These are phyloP conservation scores for Phycomyces blakesleeanus DNA, from an alignment of 192 early-diverging fungal genomes.

Conservation along the genomic window DNA sequence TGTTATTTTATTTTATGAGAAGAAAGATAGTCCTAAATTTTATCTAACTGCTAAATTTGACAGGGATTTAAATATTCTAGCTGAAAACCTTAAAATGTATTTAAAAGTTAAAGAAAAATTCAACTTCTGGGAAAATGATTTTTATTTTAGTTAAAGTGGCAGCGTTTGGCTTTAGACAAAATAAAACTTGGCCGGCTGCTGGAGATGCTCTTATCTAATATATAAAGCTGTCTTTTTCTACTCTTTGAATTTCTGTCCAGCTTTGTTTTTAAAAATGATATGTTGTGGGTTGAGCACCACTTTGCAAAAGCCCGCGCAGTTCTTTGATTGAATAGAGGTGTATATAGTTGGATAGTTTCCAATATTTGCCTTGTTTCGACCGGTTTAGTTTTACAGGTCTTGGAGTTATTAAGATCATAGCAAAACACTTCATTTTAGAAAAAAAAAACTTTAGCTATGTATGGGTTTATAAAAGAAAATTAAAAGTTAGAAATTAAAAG, in stretches of 20 bases:
- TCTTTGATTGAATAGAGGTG: slow-evolving; percentile 1
- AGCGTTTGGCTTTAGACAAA: too few relatives aligned
- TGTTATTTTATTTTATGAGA: too few relatives aligned
- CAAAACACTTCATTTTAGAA: slow-evolving; percentile 5
- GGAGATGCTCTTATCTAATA: slow-evolving; percentile 6
- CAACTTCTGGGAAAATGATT: too few relatives aligned
- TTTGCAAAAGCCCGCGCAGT: slow-evolving; percentile 9
- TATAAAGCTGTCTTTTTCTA: slow-evolving; percentile 13
- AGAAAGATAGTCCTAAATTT: too few relatives aligned
- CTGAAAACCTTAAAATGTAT: too few relatives aligned
- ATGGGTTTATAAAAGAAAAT: slow-evolving; percentile 9
- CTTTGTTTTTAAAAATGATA: slow-evolving; percentile 10
- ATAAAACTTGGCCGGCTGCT: too few relatives aligned
- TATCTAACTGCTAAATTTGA: too few relatives aligned
- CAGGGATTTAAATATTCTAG: too few relatives aligned
- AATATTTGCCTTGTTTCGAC: slow-evolving; percentile 4
- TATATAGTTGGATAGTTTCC: slow-evolving; percentile 5
- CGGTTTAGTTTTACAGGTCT: slow-evolving; percentile 3
- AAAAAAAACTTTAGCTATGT: slow-evolving; percentile 1
- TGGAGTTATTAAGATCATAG: background rate
- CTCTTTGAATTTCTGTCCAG: slow-evolving; percentile 8
- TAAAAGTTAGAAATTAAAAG: slow-evolving; percentile 9
- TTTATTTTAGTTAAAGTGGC: too few relatives aligned
- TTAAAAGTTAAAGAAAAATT: too few relatives aligned
- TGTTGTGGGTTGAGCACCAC: slow-evolving; percentile 7